Conservation (phyloP, 129 eudicot species). For the Arctium lappa region DNA sequence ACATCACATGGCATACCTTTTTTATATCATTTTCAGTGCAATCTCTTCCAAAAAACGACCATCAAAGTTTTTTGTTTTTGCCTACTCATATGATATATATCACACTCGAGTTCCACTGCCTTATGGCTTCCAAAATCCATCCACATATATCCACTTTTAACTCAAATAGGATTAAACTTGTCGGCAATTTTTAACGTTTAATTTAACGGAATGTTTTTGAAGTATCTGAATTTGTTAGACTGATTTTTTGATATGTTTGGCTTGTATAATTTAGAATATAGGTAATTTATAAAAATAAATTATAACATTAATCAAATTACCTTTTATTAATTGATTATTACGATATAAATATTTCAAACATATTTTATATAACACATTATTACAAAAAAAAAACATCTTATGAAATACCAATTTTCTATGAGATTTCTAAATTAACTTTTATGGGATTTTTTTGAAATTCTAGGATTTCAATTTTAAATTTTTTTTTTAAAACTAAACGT, state of each 20-base stretch:
- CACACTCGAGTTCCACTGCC: background rate
- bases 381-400: no score
- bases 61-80: background rate
- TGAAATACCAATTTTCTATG: no score
- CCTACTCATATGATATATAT: background rate
- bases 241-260: background rate
- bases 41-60: background rate
- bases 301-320: no score
- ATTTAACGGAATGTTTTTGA: no score
- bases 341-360: background rate
- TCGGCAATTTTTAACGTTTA: no score
- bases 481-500: no score
- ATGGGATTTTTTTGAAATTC: no score
- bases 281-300: no score
- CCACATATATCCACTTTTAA: background rate
- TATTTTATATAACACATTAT: background rate
- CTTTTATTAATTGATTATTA: background rate
- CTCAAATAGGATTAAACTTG: background rate
- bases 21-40: background rate
- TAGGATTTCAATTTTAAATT: no score
- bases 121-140: conserved; percentile 11
- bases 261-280: background rate
- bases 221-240: no score
- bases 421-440: no score
- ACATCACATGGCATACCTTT: conserved; percentile 7